These are phyloP conservation scores for Handroanthus guayacan DNA, from an alignment of 257 asterid genomes.

Conservation along the genomic window DNA sequence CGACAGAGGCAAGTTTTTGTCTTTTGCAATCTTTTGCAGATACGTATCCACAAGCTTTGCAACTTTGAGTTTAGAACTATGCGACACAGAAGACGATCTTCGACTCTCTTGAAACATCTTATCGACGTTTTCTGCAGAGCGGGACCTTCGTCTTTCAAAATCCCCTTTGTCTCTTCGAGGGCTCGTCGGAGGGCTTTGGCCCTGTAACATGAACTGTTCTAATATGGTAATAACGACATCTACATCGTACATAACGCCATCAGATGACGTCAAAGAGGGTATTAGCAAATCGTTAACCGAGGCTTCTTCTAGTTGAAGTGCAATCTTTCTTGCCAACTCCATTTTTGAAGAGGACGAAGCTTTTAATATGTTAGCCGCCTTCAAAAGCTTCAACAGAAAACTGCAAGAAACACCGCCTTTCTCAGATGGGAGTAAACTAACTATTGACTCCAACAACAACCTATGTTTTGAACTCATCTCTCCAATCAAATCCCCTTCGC, in stretches of 20 bases:
- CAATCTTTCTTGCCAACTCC: slow-evolving; percentile 70
- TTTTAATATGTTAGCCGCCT: slow-evolving; percentile 71
- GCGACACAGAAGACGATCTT: slow-evolving; percentile 85
- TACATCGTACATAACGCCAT: slow-evolving; percentile 56
- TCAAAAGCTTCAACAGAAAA: slow-evolving; percentile 74
- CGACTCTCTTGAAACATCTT: slow-evolving; percentile 72
- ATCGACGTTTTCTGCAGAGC: slow-evolving; percentile 75
- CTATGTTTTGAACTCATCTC: slow-evolving; percentile 58
- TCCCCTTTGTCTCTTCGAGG: slow-evolving; percentile 57
- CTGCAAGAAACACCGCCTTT: slow-evolving; percentile 79
- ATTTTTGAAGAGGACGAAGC: slow-evolving; percentile 74
- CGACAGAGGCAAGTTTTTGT: slow-evolving; percentile 55
- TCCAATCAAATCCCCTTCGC: slow-evolving; percentile 33
- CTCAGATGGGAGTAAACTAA: slow-evolving; percentile 79
- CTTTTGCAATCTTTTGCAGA: slow-evolving; percentile 71
- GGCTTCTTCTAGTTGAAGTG: slow-evolving; percentile 82
- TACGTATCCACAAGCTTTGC: slow-evolving; percentile 83
- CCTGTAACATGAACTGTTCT: slow-evolving; percentile 75
- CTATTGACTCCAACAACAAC: slow-evolving; percentile 78
- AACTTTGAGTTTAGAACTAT: slow-evolving; percentile 77
- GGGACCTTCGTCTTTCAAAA: slow-evolving; percentile 68
- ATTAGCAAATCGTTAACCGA: slow-evolving; percentile 67
- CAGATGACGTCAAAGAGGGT: slow-evolving; percentile 50
- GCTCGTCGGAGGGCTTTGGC: slow-evolving; percentile 82
- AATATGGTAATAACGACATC: slow-evolving; percentile 67